Evolutionary conservation across 257 asterid species (phyloP).

Genomic region (Petunia axillaris): DNA sequence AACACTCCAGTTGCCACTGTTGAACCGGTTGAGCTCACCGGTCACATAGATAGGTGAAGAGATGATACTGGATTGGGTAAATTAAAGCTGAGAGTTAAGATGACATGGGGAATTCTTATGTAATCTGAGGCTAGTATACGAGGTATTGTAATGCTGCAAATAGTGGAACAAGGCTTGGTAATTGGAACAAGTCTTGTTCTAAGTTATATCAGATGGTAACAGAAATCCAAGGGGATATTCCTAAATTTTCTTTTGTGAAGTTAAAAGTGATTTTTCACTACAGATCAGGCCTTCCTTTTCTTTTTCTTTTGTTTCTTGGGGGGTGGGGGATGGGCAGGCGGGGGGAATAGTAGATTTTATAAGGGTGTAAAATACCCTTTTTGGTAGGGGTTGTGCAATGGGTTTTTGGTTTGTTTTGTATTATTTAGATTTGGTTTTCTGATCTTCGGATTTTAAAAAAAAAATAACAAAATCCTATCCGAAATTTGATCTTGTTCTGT

Average conservation of each 20-base stretch:
- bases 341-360: neutral
- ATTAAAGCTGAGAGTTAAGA: too few species aligned
- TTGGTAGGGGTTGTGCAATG: too few species aligned
- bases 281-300: neutral
- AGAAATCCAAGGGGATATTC: neutral
- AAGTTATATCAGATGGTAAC: neutral
- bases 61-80: neutral
- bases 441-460: too few species aligned
- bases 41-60: neutral
- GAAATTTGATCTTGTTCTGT: too few species aligned
- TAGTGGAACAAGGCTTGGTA: neutral
- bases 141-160: neutral
- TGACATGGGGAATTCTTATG: neutral
- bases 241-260: neutral
- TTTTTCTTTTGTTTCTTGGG: too few species aligned
- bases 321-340: neutral
- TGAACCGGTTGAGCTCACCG: neutral
- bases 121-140: neutral
- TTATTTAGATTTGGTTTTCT: too few species aligned
- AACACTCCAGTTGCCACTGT: neutral
- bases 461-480: too few species aligned
- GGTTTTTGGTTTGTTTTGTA: too few species aligned
- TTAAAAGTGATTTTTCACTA: constrained; percentile 9
- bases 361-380: neutral
- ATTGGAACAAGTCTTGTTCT: neutral